A percentile compares a stretch with the other conserved stretches of the same genome.
Evolutionary conservation across 2,329 filamentous ascomycete genomes (phyloP).

Genomic region (Helicocarpus griseus): DNA sequence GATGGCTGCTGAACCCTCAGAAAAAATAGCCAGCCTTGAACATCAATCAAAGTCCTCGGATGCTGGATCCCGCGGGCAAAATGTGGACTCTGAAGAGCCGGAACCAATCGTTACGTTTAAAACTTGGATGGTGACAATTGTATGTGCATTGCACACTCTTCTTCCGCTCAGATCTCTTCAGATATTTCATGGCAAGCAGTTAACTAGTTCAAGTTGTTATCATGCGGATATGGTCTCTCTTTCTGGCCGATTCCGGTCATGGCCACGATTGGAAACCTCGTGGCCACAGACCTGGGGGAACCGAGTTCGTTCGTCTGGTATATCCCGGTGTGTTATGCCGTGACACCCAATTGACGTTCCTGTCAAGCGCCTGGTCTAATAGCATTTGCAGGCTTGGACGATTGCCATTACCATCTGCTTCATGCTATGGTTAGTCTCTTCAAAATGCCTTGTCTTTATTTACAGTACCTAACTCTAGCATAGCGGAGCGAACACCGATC

Average conservation of each 20-base stretch:
- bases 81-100: background rate
- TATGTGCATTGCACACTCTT: constrained; percentile 1
- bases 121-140: constrained; percentile 11
- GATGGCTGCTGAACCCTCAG: too few species aligned
- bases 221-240: constrained; percentile 25
- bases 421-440: constrained; percentile 26
- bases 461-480: background rate
- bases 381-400: constrained; percentile 18
- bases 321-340: constrained; percentile 17
- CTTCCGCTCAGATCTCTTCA: too few species aligned
- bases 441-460: background rate
- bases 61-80: background rate
- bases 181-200: background rate
- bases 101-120: constrained; percentile 11
- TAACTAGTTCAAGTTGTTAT: constrained; percentile 18
- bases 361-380: background rate
- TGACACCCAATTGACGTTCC: background rate
- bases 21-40: too few species aligned
- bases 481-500: constrained; percentile 37
- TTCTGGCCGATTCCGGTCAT: constrained; percentile 24
- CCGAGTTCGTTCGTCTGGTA: constrained; percentile 22
- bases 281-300: constrained; percentile 21
- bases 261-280: constrained; percentile 17
- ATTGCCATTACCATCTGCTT: constrained; percentile 35
- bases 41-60: background rate